Percentiles rank a stretch among this genome's conserved stretches.
These are phyloP conservation scores for Aspergillus melleus DNA, from an alignment of 2,329 filamentous ascomycete species.

Conservation along the genomic window DNA sequence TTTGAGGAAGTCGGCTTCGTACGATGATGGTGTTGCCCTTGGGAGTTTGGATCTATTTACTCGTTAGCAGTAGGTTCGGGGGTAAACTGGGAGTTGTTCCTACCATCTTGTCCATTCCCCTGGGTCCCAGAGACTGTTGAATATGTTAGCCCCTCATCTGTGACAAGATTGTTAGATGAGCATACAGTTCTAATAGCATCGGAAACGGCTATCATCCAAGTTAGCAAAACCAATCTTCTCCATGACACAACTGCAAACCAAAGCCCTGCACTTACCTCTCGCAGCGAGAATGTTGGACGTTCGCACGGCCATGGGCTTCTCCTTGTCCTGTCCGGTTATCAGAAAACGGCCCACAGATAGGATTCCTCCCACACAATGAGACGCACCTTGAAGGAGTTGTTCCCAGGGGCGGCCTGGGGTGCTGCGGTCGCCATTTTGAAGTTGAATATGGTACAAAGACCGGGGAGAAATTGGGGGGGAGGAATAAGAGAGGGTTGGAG, in stretches of 20 bases:
- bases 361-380: conserved; percentile 19
- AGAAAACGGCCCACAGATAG: conserved; percentile 37
- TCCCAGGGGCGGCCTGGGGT: conserved; percentile 53
- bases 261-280: conserved; percentile 60
- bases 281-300: conserved; percentile 96
- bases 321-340: conserved; percentile 67
- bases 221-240: conserved; percentile 26
- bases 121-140: conserved; percentile 76
- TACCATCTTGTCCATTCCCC: conserved; percentile 98
- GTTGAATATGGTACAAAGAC: conserved; percentile 25
- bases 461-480: conserved; percentile 19
- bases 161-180: conserved; percentile 9
- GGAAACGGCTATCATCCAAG: conserved; percentile 70
- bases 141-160: conserved; percentile 42
- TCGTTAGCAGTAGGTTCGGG: conserved; percentile 23
- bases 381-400: conserved; percentile 66
- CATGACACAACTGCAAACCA: conserved; percentile 29
- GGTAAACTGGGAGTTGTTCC: conserved; percentile 8
- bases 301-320: conserved; percentile 97
- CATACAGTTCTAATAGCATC: conserved; percentile 88
- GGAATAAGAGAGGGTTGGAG: conserved; percentile 14
- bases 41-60: conserved; percentile 74
- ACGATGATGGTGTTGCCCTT: conserved; percentile 95
- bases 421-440: conserved; percentile 53
- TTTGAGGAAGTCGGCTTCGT: conserved; percentile 26